Percentiles rank a stretch among this genome's conserved stretches.
Evolutionary conservation across 805 yeast genomes (phyloP).

Genomic region (Myxozyma monticola): DNA sequence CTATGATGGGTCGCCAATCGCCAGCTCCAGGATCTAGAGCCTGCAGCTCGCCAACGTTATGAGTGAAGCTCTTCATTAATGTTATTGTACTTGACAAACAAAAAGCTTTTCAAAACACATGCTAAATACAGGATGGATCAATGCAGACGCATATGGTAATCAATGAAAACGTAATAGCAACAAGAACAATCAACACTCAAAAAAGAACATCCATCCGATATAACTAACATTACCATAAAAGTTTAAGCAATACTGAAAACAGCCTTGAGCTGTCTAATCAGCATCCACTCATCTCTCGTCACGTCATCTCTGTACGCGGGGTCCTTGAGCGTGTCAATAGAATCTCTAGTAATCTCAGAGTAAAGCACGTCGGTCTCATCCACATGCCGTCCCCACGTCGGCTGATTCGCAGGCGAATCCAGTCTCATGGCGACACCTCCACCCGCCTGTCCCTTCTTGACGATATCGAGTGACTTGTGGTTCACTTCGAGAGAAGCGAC

Average conservation of each 20-base stretch:
- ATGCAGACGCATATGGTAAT: too few species aligned
- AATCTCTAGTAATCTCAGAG: constrained; percentile 84
- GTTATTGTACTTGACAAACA: too few species aligned
- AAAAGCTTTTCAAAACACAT: too few species aligned
- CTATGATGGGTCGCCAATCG: too few species aligned
- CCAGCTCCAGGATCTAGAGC: too few species aligned
- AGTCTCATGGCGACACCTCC: constrained; percentile 99
- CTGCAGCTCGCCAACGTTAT: too few species aligned
- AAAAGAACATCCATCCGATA: too few species aligned
- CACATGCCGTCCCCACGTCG: constrained; percentile 98
- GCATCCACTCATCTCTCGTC: constrained; percentile 92
- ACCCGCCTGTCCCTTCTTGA: constrained; percentile 90
- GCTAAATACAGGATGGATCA: too few species aligned
- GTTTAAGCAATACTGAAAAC: constrained; percentile 74
- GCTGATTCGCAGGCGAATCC: constrained; percentile 86
- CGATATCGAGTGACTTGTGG: constrained; percentile 76
- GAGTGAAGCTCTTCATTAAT: too few species aligned
- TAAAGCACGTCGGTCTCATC: constrained; percentile 88
- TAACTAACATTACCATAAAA: background rate
- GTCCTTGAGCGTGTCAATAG: constrained; percentile 96
- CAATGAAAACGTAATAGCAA: too few species aligned
- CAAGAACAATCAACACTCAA: too few species aligned
- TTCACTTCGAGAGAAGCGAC: constrained; percentile 94
- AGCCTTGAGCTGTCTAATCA: constrained; percentile 83
- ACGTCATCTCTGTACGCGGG: constrained; percentile 96